Conservation (phyloP, 192 early-diverging fungal species). For the Coemansia sp. region DNA sequence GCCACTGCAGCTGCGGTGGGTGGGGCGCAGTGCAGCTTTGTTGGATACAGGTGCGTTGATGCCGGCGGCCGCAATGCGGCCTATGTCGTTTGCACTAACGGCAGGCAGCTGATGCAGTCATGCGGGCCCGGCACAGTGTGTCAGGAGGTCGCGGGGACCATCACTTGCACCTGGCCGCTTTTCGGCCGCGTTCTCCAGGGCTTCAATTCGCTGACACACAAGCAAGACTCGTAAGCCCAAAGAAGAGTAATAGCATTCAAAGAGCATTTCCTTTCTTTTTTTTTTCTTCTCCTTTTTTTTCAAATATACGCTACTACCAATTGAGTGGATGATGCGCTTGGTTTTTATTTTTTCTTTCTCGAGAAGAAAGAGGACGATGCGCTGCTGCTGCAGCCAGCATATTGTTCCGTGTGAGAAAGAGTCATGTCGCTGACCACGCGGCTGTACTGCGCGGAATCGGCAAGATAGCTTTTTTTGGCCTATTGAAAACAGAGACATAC, state of each 20-base stretch:
- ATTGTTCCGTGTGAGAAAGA: not conserved
- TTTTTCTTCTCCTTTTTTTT: too few species aligned
- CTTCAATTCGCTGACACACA: conserved; percentile 1
- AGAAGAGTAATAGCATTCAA: too few species aligned
- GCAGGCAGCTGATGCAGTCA: conserved; percentile 15
- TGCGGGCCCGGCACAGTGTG: conserved; percentile 30
- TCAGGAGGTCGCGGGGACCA: not conserved
- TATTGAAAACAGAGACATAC: not conserved
- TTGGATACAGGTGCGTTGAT: conserved; percentile 28
- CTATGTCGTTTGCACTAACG: conserved; percentile 19
- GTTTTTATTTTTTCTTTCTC: not conserved
- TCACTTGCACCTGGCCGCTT: conserved; percentile 20
- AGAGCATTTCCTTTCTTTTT: too few species aligned
- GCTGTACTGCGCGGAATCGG: not conserved
- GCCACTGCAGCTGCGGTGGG: not conserved
- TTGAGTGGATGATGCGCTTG: not conserved
- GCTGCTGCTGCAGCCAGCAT: not conserved
- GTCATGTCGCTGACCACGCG: not conserved
- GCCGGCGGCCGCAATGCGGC: conserved; percentile 22
- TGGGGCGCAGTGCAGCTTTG: conserved; percentile 8
- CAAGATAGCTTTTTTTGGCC: not conserved
- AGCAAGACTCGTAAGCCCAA: not conserved
- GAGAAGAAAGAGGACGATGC: not conserved
- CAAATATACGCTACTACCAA: too few species aligned
- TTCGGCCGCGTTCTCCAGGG: conserved; percentile 5